Evolutionary conservation across 192 early-diverging fungal genomes (phyloP).

Genomic region (Spinellus fusiger): DNA sequence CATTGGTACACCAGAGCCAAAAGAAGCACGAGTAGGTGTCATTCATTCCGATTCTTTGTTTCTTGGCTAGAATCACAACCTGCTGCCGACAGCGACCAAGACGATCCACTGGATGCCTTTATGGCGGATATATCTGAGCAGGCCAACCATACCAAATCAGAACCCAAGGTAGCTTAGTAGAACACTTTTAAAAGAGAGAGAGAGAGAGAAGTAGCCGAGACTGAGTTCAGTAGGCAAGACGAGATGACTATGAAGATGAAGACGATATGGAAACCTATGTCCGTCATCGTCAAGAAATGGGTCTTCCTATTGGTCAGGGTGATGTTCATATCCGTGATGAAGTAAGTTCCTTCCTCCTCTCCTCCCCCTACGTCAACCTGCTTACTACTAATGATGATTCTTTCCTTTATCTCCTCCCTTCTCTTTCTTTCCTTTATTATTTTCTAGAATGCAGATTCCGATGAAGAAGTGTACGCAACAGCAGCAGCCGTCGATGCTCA

Average conservation of each 20-base stretch:
- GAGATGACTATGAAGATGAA: slow-evolving; percentile 70
- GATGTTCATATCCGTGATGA: slow-evolving; percentile 37
- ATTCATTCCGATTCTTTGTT: neutral
- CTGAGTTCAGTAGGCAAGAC: slow-evolving; percentile 30
- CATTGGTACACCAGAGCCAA: slow-evolving; percentile 19
- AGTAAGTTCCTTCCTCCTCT: slow-evolving; percentile 16
- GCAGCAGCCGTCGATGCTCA: slow-evolving; percentile 60
- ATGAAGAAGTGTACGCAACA: slow-evolving; percentile 82
- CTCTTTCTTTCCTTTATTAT: neutral
- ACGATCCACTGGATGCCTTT: slow-evolving; percentile 79
- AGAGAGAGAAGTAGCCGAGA: neutral
- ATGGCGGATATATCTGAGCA: slow-evolving; percentile 67
- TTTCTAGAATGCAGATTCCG: slow-evolving; percentile 50
- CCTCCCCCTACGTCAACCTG: too few relatives aligned
- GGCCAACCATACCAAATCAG: slow-evolving; percentile 38
- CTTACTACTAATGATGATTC: too few relatives aligned
- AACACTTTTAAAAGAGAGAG: neutral
- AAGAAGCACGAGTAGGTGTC: neutral
- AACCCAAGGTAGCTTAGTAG: slow-evolving; percentile 32
- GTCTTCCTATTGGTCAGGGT: slow-evolving; percentile 63
- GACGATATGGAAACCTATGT: slow-evolving; percentile 72
- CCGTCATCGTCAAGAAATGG: slow-evolving; percentile 69
- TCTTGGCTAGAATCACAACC: neutral
- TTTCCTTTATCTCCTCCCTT: too few relatives aligned
- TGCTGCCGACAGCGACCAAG: slow-evolving; percentile 41